These are phyloP conservation scores for Amanita subjunquillea DNA, from an alignment of 768 basidiomycete genomes.

Conservation along the genomic window DNA sequence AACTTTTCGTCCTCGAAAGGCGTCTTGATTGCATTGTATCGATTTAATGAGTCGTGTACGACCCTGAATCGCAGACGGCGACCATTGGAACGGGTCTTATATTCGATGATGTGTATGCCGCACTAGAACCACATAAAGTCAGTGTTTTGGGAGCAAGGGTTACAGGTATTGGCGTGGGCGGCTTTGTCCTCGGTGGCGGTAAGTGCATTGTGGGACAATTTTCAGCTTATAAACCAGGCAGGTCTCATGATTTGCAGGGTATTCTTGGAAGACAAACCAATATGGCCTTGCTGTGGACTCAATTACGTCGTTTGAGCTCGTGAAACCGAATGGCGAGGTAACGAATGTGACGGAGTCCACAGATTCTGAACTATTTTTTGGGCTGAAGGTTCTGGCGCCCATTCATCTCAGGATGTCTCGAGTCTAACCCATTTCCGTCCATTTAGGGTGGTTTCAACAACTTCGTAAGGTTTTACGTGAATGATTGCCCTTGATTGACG, in stretches of 20 bases:
- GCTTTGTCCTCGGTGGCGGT: slow-evolving; percentile 38
- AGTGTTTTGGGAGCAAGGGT: slow-evolving; percentile 40
- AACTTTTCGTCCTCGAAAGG: slow-evolving; percentile 41
- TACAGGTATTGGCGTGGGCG: slow-evolving; percentile 36
- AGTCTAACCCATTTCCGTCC: background rate
- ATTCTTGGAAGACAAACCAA: slow-evolving; percentile 56
- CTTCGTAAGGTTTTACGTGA: slow-evolving; percentile 23
- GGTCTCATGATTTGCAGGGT: slow-evolving; percentile 25
- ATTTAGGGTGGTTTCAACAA: slow-evolving; percentile 53
- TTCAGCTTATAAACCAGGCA: background rate
- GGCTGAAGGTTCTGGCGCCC: slow-evolving; percentile 20
- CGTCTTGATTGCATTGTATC: slow-evolving; percentile 35
- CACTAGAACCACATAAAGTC: slow-evolving; percentile 26
- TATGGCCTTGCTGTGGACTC: slow-evolving; percentile 49
- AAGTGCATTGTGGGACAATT: slow-evolving; percentile 8
- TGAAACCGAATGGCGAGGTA: slow-evolving; percentile 42
- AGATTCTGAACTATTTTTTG: slow-evolving; percentile 30
- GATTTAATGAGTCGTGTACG: slow-evolving; percentile 27
- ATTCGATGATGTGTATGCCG: slow-evolving; percentile 43
- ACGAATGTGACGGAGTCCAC: slow-evolving; percentile 22
- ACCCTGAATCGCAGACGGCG: slow-evolving; percentile 18
- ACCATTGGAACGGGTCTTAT: slow-evolving; percentile 23
- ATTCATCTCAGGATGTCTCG: background rate
- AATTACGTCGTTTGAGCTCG: slow-evolving; percentile 42
- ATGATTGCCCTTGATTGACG: background rate